These are phyloP conservation scores for Diaporthe caulivora DNA, from an alignment of 2,329 filamentous ascomycete genomes.

Conservation along the genomic window DNA sequence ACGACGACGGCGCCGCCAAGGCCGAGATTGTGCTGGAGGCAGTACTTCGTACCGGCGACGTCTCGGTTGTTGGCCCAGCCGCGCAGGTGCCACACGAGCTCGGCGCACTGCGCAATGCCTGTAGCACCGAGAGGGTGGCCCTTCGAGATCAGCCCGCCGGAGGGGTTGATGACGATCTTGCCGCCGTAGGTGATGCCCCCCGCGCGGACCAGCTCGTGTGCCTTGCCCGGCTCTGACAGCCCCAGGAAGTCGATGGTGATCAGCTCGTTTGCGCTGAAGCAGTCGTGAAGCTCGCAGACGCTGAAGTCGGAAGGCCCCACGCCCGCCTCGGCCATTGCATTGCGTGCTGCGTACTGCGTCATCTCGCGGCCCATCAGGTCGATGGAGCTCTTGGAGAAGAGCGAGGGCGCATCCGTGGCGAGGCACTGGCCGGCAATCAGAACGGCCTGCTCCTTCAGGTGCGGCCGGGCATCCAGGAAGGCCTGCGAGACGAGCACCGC, in stretches of 20 bases:
- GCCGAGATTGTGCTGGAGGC: conserved; percentile 93
- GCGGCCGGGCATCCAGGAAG: conserved; percentile 87
- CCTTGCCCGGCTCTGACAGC: conserved; percentile 82
- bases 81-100: conserved; percentile 93
- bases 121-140: conserved; percentile 95
- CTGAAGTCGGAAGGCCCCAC: conserved; percentile 77
- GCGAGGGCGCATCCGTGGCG: conserved; percentile 82
- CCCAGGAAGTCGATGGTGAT: conserved; percentile 88
- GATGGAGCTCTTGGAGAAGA: conserved; percentile 86
- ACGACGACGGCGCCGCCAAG: conserved; percentile 92
- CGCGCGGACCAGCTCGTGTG: conserved; percentile 87
- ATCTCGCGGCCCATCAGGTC: conserved; percentile 93
- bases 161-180: conserved; percentile 88
- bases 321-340: conserved; percentile 81
- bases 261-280: conserved; percentile 97
- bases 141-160: conserved; percentile 94
- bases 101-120: conserved; percentile 94
- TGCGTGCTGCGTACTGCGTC: conserved; percentile 76
- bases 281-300: conserved; percentile 95
- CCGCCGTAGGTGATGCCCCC: conserved; percentile 95
- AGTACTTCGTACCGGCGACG: conserved; percentile 75
- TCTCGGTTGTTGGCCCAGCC: conserved; percentile 95
- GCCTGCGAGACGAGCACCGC: conserved; percentile 89
- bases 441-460: conserved; percentile 86
- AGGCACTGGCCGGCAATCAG: conserved; percentile 89